These are phyloP conservation scores for Ophiostoma sp. DNA, from an alignment of 2,329 filamentous ascomycete genomes.

Conservation along the genomic window DNA sequence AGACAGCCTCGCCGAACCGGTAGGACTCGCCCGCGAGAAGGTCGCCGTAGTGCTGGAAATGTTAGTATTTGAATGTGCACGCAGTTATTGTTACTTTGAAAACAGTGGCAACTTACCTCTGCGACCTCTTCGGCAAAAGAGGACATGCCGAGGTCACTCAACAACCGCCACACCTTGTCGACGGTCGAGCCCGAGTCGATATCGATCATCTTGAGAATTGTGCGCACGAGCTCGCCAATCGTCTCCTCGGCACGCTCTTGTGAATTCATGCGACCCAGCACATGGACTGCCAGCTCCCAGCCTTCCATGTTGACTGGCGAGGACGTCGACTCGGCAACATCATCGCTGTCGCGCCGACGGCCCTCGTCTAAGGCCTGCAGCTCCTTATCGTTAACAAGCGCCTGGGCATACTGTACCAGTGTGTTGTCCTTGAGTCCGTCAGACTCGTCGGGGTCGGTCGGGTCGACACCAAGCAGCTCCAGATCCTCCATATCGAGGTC, in stretches of 20 bases:
- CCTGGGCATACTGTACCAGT: conserved; percentile 68
- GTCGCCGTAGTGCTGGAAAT: conserved; percentile 70
- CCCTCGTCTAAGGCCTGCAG: conserved; percentile 36
- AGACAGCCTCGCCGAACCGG: conserved; percentile 77
- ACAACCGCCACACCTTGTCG: conserved; percentile 73
- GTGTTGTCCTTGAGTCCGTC: conserved; percentile 73
- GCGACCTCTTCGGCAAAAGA: conserved; percentile 75
- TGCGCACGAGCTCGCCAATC: conserved; percentile 65
- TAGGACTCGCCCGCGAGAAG: conserved; percentile 65
- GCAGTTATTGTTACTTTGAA: not conserved
- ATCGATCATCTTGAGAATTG: conserved; percentile 56
- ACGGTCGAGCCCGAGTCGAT: conserved; percentile 66
- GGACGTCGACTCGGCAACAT: not conserved
- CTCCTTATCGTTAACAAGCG: conserved; percentile 53
- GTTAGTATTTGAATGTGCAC: not conserved
- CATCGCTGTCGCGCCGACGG: conserved; percentile 30
- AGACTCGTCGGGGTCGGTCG: conserved; percentile 52
- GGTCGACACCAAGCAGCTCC: conserved; percentile 68
- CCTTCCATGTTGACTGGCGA: conserved; percentile 52
- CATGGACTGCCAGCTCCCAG: conserved; percentile 83
- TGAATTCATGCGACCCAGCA: conserved; percentile 77
- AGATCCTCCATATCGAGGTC: conserved; percentile 78
- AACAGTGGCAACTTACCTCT: conserved; percentile 56
- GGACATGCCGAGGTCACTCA: conserved; percentile 71
- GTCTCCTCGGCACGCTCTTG: conserved; percentile 63